Evolutionary conservation across 2,329 filamentous ascomycete species (phyloP), one percentile per base, ranked within the genome.

Genomic region (Cladosporium oxysporum): DNA sequence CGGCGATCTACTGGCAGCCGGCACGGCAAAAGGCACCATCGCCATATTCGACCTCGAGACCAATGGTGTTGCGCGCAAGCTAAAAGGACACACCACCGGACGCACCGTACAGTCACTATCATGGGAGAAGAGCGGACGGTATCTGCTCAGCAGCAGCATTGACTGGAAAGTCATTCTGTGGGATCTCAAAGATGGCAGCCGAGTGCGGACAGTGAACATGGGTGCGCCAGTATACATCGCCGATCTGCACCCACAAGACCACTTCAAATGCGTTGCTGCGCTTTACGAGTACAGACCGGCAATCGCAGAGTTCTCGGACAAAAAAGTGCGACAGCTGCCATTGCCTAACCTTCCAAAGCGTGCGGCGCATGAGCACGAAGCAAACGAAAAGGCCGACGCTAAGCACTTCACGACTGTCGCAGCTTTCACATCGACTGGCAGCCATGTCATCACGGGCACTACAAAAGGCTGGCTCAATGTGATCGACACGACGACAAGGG

Each of bases 21-120:
- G 95, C 69, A 90, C 95, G 76, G 83, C 87, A 68, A 95, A 99
- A 80, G 95, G 95, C 71, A 95, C 92, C 5, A 91, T 99, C 49
- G 92, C 96, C 64, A 91, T 99, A 57, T 99, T 96, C 85, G 95
- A 99, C 76, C 88, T 98, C 59, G 96, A 99, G 80, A 99, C 96
- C 11, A 96, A 96, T 84, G 94, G 95, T 44, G 92, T 98, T 5
- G 95, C 95, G 66, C 90, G 93, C 75, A 99, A 98, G 80, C 83
- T 99, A 69, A 88, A 92, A 70, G 95, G 94, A 14, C 95, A 99
- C 80, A 96, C 91, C 60, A 68, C 72, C 12, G 76, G 76, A 28
- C 90, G 92, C 75, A 94, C 95, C 76, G 93, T 99, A 66, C 94
- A 96, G 72, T 97, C 92, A 61, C 80, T 99, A 67, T 96, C 93